Conservation (phyloP, 192 early-diverging fungal species). For the Geranomyces michiganensis region DNA sequence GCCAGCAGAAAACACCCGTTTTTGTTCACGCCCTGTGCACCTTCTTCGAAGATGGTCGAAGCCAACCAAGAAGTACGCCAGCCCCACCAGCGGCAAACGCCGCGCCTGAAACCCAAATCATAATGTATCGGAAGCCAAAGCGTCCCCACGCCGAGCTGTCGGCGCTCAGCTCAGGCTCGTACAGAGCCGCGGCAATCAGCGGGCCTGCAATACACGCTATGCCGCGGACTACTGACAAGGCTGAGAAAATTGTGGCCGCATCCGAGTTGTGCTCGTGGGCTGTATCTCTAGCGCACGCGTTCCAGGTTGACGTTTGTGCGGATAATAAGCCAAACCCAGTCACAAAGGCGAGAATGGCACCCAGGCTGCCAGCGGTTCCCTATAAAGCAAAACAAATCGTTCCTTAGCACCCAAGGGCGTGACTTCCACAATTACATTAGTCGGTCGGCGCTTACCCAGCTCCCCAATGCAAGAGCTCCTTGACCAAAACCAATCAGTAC, state of each 20-base stretch:
- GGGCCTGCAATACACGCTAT: neutral
- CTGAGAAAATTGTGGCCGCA: neutral
- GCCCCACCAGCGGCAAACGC: neutral
- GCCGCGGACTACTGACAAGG: neutral
- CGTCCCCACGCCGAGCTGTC: constrained; percentile 6
- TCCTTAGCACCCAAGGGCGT: neutral
- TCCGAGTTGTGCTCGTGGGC: neutral
- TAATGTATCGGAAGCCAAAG: neutral
- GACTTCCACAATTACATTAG: neutral
- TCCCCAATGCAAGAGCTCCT: neutral
- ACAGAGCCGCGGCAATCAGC: constrained; percentile 1
- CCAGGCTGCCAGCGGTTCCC: neutral
- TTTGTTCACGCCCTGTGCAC: neutral
- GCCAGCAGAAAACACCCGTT: too few species aligned
- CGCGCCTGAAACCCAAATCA: neutral
- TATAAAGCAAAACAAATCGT: too few species aligned
- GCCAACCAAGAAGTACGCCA: neutral
- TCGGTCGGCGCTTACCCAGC: neutral
- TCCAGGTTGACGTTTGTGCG: constrained; percentile 1
- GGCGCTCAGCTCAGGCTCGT: neutral
- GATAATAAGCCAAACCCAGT: neutral
- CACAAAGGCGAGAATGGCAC: neutral
- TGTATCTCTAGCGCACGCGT: neutral
- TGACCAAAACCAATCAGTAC: neutral
- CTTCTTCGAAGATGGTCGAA: neutral